These are phyloP conservation scores for Wickerhamiella brachini DNA, from an alignment of 805 yeast species.

Conservation along the genomic window DNA sequence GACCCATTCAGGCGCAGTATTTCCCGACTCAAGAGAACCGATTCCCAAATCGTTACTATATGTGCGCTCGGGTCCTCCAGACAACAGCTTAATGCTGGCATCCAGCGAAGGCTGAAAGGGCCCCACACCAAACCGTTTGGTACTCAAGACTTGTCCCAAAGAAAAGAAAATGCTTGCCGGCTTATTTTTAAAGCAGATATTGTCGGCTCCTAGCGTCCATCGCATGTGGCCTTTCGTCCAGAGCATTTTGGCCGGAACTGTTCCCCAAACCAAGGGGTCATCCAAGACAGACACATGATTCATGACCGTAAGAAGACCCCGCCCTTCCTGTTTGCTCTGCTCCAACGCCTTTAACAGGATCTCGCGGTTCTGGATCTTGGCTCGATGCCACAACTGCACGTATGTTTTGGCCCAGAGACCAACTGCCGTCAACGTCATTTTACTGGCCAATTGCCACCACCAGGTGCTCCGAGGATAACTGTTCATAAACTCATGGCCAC, in stretches of 20 bases:
- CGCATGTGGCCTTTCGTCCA: conserved; percentile 50
- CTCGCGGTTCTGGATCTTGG: conserved; percentile 47
- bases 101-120: conserved; percentile 86
- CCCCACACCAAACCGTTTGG: conserved; percentile 81
- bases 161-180: conserved; percentile 44
- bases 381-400: conserved; percentile 47
- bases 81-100: conserved; percentile 65
- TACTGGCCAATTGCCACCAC: conserved; percentile 57
- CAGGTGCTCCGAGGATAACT: conserved; percentile 45
- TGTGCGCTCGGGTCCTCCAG: conserved; percentile 18
- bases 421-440: conserved; percentile 51
- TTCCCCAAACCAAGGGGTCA: conserved; percentile 85
- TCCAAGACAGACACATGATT: conserved; percentile 64
- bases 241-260: conserved; percentile 62
- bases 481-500: conserved; percentile 54
- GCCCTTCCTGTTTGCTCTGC: conserved; percentile 48
- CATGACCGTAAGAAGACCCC: conserved; percentile 77
- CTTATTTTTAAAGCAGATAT: conserved; percentile 52
- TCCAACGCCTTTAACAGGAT: conserved; percentile 49
- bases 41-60: not conserved
- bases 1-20: conserved; percentile 40
- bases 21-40: not conserved
- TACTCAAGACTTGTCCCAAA: conserved; percentile 76
- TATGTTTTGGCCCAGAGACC: conserved; percentile 52
- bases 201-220: conserved; percentile 92